These are phyloP conservation scores for Mucor sp. DNA, from an alignment of 371 early-diverging fungal genomes.

Conservation along the genomic window DNA sequence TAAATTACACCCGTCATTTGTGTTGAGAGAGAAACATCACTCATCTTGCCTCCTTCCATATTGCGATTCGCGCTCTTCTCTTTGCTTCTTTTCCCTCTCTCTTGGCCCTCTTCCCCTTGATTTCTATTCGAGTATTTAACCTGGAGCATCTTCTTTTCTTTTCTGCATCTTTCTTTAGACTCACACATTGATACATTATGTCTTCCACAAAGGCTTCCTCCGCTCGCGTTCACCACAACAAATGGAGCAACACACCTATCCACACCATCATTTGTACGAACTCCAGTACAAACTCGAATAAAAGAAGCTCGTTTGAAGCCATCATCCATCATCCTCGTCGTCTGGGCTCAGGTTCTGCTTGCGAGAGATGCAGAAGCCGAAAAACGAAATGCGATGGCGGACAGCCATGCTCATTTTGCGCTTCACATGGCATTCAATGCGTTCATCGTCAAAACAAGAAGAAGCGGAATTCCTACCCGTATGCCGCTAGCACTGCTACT, in stretches of 20 bases:
- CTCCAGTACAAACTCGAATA: neutral
- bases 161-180: neutral
- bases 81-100: neutral
- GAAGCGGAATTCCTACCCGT: constrained; percentile 17
- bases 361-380: constrained; percentile 47
- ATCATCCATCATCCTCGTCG: constrained; percentile 25
- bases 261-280: neutral
- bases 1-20: neutral
- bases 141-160: neutral
- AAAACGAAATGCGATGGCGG: constrained; percentile 52
- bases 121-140: neutral
- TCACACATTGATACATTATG: neutral
- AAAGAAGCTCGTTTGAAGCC: neutral
- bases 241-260: neutral
- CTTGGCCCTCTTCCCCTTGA: neutral
- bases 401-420: constrained; percentile 46
- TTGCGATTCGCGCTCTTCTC: neutral
- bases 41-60: neutral
- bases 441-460: constrained; percentile 30
- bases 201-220: neutral
- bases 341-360: constrained; percentile 46
- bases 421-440: constrained; percentile 37
- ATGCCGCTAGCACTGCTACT: neutral
- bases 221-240: neutral
- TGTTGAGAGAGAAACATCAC: neutral